phyloP scores from a whole-genome alignment of 306 rosid genomes.

The Alnus rubra region DNA sequence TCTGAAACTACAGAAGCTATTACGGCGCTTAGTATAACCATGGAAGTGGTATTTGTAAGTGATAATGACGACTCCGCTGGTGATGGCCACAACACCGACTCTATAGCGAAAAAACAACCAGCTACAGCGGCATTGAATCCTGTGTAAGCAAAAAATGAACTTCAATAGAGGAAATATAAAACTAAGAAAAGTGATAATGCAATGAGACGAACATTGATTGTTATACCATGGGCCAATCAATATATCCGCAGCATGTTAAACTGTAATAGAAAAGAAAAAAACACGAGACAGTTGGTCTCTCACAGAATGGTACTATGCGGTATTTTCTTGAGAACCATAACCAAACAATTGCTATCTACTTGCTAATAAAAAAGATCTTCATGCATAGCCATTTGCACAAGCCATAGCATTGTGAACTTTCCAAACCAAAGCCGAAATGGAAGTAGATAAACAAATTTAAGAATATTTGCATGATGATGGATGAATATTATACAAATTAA shows the following conservation, averaged over 20 bases:
- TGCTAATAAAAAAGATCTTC: background rate
- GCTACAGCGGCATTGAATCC: slow-evolving; percentile 98
- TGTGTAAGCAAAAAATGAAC: slow-evolving; percentile 27
- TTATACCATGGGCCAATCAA: background rate
- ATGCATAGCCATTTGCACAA: slow-evolving; percentile 6
- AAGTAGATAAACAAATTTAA: background rate
- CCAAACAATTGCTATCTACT: background rate
- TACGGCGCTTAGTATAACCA: slow-evolving; percentile 92
- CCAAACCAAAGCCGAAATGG: background rate
- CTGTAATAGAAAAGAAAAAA: background rate
- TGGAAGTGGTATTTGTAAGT: slow-evolving; percentile 82
- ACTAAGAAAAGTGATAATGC: background rate
- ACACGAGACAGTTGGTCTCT: background rate
- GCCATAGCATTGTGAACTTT: background rate
- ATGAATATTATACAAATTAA: background rate
- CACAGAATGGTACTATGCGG: background rate
- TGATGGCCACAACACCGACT: slow-evolving; percentile 90
- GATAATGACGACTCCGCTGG: slow-evolving; percentile 58
- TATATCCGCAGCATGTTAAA: background rate
- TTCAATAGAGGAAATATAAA: background rate
- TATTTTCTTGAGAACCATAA: background rate
- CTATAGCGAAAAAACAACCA: slow-evolving; percentile 89
- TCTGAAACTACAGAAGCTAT: slow-evolving; percentile 83
- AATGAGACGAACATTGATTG: background rate
- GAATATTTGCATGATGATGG: background rate